Conservation (phyloP, 345 rosid genomes). For the Luvunga scandens region DNA sequence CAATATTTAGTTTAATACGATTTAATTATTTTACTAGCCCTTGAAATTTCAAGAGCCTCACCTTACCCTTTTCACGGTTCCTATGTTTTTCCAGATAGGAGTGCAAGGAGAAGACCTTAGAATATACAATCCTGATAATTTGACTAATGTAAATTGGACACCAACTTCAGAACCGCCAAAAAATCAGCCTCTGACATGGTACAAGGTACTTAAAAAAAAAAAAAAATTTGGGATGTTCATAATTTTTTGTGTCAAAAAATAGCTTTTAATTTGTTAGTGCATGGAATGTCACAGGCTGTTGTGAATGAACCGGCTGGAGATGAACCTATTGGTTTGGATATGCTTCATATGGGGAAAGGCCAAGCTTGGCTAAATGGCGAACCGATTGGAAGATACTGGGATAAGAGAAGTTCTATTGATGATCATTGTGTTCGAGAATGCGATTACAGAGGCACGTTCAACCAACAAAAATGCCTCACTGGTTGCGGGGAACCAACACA, state of each 20-base stretch:
- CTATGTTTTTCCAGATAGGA: constrained; percentile 54
- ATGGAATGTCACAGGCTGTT: constrained; percentile 45
- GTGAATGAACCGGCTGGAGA: constrained; percentile 74
- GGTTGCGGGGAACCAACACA: constrained; percentile 95
- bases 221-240: constrained; percentile 5
- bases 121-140: constrained; percentile 52
- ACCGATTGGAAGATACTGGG: constrained; percentile 94
- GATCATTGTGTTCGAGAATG: constrained; percentile 66
- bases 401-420: constrained; percentile 40
- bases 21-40: not conserved
- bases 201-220: constrained; percentile 57
- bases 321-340: constrained; percentile 88
- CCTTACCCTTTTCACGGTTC: not conserved
- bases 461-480: constrained; percentile 73
- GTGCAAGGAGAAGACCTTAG: constrained; percentile 75
- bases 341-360: constrained; percentile 93
- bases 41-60: not conserved
- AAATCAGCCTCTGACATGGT: constrained; percentile 84
- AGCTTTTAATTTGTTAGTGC: not conserved
- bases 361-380: constrained; percentile 98
- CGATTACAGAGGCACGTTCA: constrained; percentile 75
- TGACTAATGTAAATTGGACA: constrained; percentile 55
- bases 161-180: constrained; percentile 63
- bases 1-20: not conserved
- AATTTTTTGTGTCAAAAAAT: not conserved